Percentiles rank a stretch among this genome's conserved stretches.
Conservation (phyloP, 139 green algal genomes). For the Marvania coccoides region DNA sequence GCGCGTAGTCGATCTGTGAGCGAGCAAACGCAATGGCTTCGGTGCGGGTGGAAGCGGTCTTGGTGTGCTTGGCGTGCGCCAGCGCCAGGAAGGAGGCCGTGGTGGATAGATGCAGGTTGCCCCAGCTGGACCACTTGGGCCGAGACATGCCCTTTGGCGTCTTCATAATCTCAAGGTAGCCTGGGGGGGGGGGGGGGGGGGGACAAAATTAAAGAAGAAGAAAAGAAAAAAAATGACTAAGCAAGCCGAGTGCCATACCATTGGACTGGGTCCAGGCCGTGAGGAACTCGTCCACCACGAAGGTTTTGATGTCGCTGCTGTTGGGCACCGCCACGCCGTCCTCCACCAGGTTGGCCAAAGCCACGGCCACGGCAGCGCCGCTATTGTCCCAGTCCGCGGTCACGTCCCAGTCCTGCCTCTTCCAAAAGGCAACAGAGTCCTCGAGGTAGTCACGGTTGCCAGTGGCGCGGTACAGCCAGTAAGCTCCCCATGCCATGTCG, state of each 20-base stretch:
- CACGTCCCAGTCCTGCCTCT: conserved; percentile 1
- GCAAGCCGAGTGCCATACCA: too few relatives aligned
- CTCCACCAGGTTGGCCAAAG: background rate
- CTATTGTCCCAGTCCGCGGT: conserved; percentile 2
- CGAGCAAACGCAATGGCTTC: background rate
- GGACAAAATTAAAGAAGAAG: too few relatives aligned
- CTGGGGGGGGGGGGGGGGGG: background rate
- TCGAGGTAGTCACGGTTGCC: background rate
- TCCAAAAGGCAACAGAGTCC: conserved; percentile 7
- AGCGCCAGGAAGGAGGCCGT: background rate
- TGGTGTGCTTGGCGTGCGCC: background rate
- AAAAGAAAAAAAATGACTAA: too few relatives aligned
- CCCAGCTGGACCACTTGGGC: conserved; percentile 5
- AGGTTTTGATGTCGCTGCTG: background rate
- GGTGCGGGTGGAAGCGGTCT: background rate
- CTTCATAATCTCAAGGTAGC: background rate
- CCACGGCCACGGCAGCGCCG: background rate
- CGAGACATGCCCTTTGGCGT: conserved; percentile 16
- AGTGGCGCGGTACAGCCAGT: conserved; percentile 43
- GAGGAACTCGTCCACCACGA: background rate
- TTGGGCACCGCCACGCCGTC: background rate
- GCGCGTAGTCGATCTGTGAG: conserved; percentile 8
- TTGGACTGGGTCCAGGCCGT: background rate
- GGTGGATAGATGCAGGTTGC: conserved; percentile 3
- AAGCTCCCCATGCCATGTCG: conserved; percentile 43